Percentiles rank a stretch among this genome's conserved stretches.
phyloP scores from a whole-genome alignment of 192 early-diverging fungal genomes.

The Coemansia sp. region DNA sequence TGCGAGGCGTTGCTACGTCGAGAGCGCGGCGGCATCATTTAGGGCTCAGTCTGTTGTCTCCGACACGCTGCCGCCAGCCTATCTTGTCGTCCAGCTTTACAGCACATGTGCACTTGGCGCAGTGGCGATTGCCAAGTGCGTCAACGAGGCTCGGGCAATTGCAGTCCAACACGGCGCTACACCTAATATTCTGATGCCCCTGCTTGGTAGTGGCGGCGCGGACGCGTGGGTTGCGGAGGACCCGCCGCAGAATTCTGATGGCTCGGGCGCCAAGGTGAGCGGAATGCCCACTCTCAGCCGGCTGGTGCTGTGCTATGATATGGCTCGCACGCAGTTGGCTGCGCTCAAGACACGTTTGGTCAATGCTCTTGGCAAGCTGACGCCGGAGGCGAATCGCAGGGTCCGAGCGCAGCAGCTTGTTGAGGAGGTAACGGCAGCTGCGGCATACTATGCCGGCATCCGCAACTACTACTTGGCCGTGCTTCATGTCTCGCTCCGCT shows the following conservation, averaged over 20 bases:
- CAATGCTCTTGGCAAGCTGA: slow-evolving; percentile 12
- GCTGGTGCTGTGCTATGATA: slow-evolving; percentile 31
- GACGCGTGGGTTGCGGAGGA: slow-evolving; percentile 14
- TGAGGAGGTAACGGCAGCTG: slow-evolving; percentile 26
- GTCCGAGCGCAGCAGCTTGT: slow-evolving; percentile 19
- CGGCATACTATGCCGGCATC: slow-evolving; percentile 30
- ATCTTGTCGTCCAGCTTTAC: slow-evolving; percentile 31
- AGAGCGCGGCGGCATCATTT: slow-evolving; percentile 21
- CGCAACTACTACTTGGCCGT: slow-evolving; percentile 39
- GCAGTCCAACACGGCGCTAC: neutral
- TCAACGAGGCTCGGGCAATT: slow-evolving; percentile 18
- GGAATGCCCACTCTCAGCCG: slow-evolving; percentile 8
- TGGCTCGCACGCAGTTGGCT: slow-evolving; percentile 26
- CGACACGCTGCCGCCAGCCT: slow-evolving; percentile 28
- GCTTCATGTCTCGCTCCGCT: slow-evolving; percentile 26
- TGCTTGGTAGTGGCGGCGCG: neutral
- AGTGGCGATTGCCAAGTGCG: slow-evolving; percentile 11
- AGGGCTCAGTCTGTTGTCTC: slow-evolving; percentile 29
- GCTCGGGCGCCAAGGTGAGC: neutral
- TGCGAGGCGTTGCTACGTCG: slow-evolving; percentile 23
- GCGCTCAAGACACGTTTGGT: slow-evolving; percentile 13
- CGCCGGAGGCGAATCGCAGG: slow-evolving; percentile 18
- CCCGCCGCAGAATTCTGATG: neutral
- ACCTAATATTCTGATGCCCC: neutral
- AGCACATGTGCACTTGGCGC: slow-evolving; percentile 19